phyloP scores from a whole-genome alignment of 768 basidiomycete species.

The Xerocomellus amylosporus region DNA sequence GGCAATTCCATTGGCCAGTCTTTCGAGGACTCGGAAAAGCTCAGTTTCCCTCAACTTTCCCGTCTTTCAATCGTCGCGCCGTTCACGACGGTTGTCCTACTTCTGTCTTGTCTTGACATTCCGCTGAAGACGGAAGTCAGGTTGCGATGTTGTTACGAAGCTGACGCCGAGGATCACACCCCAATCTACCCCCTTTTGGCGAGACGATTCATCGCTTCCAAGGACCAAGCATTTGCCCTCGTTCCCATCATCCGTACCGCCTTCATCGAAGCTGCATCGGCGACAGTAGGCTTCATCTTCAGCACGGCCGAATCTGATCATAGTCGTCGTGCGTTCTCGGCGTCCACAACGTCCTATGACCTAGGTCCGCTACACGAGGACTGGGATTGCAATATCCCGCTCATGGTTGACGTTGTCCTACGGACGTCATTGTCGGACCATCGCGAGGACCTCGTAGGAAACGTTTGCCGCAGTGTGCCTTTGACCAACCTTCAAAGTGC shows the following conservation, averaged over 20 bases:
- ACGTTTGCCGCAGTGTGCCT: slow-evolving; percentile 14
- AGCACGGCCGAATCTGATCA: slow-evolving; percentile 12
- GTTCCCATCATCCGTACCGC: slow-evolving; percentile 13
- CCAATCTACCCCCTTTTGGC: slow-evolving; percentile 15
- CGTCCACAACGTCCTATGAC: slow-evolving; percentile 6
- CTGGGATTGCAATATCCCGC: slow-evolving; percentile 20
- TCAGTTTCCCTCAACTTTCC: slow-evolving; percentile 11
- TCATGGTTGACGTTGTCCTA: slow-evolving; percentile 13
- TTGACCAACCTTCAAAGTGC: slow-evolving; percentile 10
- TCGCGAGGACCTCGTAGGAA: slow-evolving; percentile 10
- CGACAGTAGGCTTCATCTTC: slow-evolving; percentile 16
- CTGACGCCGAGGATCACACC: background rate
- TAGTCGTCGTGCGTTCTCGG: slow-evolving; percentile 7
- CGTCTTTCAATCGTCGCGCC: slow-evolving; percentile 20
- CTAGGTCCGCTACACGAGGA: slow-evolving; percentile 9
- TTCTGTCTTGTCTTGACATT: slow-evolving; percentile 11
- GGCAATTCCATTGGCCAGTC: background rate
- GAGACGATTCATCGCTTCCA: slow-evolving; percentile 10
- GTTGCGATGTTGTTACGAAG: slow-evolving; percentile 15
- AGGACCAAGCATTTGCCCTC: background rate
- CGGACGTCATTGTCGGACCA: slow-evolving; percentile 6
- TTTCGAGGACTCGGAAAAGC: background rate
- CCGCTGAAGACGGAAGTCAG: slow-evolving; percentile 15
- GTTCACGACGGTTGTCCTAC: slow-evolving; percentile 14
- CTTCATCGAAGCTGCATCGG: slow-evolving; percentile 9